Conservation (phyloP, 2,329 filamentous ascomycete genomes). For the Cladosporium sp. region DNA sequence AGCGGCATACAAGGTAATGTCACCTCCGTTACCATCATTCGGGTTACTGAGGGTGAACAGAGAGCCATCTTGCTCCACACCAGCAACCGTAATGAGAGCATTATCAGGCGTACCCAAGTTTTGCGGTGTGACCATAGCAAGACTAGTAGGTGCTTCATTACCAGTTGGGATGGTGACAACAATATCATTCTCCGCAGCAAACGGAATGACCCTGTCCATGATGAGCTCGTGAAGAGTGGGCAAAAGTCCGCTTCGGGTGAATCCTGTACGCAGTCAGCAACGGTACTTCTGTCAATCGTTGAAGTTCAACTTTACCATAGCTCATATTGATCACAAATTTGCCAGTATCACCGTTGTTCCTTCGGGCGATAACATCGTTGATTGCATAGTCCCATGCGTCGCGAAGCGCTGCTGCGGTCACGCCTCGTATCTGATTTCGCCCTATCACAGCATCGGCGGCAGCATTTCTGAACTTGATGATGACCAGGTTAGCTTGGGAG, state of each 20-base stretch:
- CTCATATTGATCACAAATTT: constrained; percentile 2
- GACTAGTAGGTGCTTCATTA: background rate
- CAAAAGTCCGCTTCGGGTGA: background rate
- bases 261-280: background rate
- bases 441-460: background rate
- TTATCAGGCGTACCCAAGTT: background rate
- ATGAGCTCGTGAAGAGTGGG: background rate
- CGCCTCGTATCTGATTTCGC: background rate
- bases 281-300: background rate
- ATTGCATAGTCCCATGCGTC: constrained; percentile 4
- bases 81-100: background rate
- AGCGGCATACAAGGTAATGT: background rate
- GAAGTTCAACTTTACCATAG: background rate
- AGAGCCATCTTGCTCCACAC: background rate
- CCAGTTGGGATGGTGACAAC: background rate
- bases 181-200: background rate
- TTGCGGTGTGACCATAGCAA: background rate
- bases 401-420: background rate
- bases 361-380: background rate
- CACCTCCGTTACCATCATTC: background rate
- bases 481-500: constrained; percentile 2
- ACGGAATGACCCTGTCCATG: constrained; percentile 2
- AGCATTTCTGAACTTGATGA: constrained; percentile 6
- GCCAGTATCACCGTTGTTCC: background rate
- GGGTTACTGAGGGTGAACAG: background rate